phyloP scores from a whole-genome alignment of 371 early-diverging fungal species.

The Apophysomyces sp. region DNA sequence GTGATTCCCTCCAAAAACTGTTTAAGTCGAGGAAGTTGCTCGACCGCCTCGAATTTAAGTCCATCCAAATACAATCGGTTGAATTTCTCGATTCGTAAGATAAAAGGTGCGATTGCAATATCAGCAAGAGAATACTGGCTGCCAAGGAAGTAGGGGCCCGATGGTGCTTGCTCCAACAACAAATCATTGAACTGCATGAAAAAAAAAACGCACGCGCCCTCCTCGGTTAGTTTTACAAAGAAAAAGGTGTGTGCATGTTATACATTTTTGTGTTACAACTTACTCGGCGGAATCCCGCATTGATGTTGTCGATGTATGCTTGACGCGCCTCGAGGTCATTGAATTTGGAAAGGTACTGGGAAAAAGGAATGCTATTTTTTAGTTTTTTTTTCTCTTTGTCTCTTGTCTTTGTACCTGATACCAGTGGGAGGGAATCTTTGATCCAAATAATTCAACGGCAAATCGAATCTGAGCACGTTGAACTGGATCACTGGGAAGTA shows the following conservation, averaged over 20 bases:
- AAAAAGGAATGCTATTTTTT: not conserved
- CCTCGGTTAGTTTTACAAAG: no score
- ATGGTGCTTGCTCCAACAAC: conserved; percentile 39
- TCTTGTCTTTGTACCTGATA: conserved; percentile 18
- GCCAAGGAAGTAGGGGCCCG: conserved; percentile 68
- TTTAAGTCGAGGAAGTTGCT: conserved; percentile 23
- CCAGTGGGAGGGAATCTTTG: conserved; percentile 32
- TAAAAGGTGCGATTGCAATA: conserved; percentile 54
- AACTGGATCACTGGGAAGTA: conserved; percentile 43
- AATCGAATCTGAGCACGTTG: conserved; percentile 51
- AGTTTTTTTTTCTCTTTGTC: not conserved
- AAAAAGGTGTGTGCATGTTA: not conserved
- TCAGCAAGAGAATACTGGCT: conserved; percentile 59
- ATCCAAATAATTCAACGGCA: conserved; percentile 52
- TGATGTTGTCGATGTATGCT: not conserved
- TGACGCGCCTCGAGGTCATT: not conserved
- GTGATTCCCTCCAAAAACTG: conserved; percentile 31
- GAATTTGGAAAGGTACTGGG: not conserved
- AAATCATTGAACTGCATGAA: conserved; percentile 35
- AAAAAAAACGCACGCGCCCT: not conserved
- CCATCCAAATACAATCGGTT: conserved; percentile 14
- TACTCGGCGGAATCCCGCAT: conserved; percentile 1
- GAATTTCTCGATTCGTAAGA: conserved; percentile 26
- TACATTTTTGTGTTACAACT: not conserved
- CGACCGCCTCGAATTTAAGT: conserved; percentile 14